Evolutionary conservation across 1,284 basidiomycete species (phyloP).

Genomic region (Pseudozyma thailandica): DNA sequence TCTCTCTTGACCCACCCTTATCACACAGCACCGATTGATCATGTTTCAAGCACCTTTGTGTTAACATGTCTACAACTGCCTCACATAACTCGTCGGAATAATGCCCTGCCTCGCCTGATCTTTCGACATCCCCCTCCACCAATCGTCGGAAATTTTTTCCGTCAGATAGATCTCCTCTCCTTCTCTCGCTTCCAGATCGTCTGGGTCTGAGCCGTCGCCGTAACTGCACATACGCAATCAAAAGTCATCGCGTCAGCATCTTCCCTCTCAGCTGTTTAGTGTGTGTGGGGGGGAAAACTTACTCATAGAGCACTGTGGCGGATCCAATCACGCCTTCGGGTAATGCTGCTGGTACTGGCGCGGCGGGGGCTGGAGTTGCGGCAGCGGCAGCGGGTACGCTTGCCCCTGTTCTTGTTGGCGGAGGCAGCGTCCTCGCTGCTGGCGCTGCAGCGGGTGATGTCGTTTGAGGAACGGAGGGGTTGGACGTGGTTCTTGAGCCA

Average conservation of each 20-base stretch:
- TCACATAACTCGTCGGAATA: slow-evolving; percentile 55
- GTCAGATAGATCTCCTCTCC: slow-evolving; percentile 50
- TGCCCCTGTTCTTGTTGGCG: slow-evolving; percentile 21
- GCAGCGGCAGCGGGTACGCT: slow-evolving; percentile 2
- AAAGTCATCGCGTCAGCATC: neutral
- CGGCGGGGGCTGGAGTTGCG: neutral
- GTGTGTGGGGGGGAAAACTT: slow-evolving; percentile 1
- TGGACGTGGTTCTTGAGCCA: slow-evolving; percentile 11
- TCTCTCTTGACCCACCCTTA: no score
- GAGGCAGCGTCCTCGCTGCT: slow-evolving; percentile 13
- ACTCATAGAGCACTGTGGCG: slow-evolving; percentile 36
- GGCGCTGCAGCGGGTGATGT: neutral
- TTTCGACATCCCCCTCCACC: slow-evolving; percentile 46
- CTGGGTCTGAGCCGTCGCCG: slow-evolving; percentile 49
- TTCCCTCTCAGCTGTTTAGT: neutral
- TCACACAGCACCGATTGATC: no score
- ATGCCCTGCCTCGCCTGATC: slow-evolving; percentile 40
- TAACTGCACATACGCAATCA: slow-evolving; percentile 6
- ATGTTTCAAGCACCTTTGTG: no score
- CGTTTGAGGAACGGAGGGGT: neutral
- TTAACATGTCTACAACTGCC: slow-evolving; percentile 24
- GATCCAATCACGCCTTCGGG: slow-evolving; percentile 22
- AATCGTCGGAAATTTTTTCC: slow-evolving; percentile 58
- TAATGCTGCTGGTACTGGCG: neutral
- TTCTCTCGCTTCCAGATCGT: slow-evolving; percentile 46